Evolutionary conservation across 2,329 filamentous ascomycete genomes (phyloP).

Genomic region (Calonectria montana): DNA sequence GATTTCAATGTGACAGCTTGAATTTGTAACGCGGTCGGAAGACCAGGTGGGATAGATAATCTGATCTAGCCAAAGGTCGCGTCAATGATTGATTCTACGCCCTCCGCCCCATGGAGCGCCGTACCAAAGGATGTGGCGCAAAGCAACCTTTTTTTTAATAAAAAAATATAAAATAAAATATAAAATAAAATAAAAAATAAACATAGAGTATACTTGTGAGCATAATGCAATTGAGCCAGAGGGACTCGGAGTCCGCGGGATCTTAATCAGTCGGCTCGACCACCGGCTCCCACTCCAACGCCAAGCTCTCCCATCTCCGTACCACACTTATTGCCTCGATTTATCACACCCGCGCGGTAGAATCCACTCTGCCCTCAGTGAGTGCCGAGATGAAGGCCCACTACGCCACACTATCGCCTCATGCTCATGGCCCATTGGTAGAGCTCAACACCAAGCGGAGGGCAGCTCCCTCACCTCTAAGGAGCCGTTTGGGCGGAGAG

Average conservation of each 20-base stretch:
- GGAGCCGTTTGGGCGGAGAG: not conserved
- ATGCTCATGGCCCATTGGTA: not conserved
- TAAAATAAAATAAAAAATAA: too few relatives aligned
- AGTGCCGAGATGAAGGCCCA: constrained; percentile 2
- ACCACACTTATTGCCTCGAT: not conserved
- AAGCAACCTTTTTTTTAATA: not conserved
- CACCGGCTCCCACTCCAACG: not conserved
- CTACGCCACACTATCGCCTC: not conserved
- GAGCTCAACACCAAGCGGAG: not conserved
- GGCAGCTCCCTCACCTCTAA: not conserved
- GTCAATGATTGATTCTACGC: not conserved
- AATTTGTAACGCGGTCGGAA: not conserved
- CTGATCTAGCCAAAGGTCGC: not conserved
- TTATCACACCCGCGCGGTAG: constrained; percentile 4
- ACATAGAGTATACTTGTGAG: not conserved
- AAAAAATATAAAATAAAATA: too few relatives aligned
- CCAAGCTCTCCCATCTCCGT: not conserved
- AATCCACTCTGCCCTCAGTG: not conserved
- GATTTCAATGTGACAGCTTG: not conserved
- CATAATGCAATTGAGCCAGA: not conserved
- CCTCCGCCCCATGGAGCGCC: not conserved
- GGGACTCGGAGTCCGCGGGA: not conserved
- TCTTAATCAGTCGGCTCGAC: not conserved
- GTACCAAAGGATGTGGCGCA: not conserved
- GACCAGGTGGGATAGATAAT: not conserved